Conservation (phyloP, 73 alveolate genomes). For the Paramecium primaurelia region DNA sequence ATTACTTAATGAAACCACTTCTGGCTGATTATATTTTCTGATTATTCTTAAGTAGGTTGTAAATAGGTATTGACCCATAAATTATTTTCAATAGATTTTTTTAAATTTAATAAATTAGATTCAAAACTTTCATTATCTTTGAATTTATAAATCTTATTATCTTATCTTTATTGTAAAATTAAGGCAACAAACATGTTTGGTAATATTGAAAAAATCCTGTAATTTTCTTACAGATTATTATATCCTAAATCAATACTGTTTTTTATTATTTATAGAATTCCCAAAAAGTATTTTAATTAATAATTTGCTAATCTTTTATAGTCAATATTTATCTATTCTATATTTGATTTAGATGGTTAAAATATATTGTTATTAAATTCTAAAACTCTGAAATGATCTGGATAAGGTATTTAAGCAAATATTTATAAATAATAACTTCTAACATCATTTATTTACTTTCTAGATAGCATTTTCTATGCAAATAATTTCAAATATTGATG, state of each 20-base stretch:
- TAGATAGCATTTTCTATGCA: background rate
- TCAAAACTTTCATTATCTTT: background rate
- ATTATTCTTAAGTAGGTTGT: no score
- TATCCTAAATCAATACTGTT: constrained; percentile 30
- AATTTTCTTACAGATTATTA: background rate
- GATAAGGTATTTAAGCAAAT: background rate
- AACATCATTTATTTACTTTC: background rate
- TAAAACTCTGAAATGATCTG: background rate
- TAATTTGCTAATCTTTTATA: background rate
- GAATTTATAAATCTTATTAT: background rate
- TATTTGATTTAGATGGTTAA: background rate
- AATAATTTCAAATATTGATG: background rate
- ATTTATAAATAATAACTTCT: background rate
- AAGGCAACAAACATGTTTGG: constrained; percentile 3
- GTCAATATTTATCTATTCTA: background rate
- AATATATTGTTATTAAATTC: background rate
- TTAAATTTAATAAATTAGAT: background rate
- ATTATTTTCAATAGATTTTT: background rate
- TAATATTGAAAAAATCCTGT: background rate
- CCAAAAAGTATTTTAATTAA: background rate
- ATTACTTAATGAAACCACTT: background rate
- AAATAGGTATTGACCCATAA: background rate
- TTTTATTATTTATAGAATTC: background rate
- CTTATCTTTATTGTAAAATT: background rate
- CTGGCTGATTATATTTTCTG: no score